Conservation (phyloP, 192 early-diverging fungal genomes). For the Chytriomyces sp. region DNA sequence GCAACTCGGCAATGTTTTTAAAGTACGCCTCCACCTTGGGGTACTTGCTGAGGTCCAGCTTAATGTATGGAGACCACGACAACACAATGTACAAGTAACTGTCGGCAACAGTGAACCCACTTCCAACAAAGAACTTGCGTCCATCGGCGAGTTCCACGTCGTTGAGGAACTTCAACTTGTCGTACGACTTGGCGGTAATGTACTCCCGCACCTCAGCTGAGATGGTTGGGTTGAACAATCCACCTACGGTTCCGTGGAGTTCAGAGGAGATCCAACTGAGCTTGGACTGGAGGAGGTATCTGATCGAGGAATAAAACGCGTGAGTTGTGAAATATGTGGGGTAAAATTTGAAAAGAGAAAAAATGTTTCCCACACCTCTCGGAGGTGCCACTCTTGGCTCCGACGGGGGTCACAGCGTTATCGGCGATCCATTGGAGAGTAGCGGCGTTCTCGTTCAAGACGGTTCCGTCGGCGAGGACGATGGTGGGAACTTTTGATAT, state of each 20-base stretch:
- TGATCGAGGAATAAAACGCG: neutral
- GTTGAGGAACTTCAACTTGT: constrained; percentile 33
- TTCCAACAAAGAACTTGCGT: constrained; percentile 38
- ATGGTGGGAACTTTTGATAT: constrained; percentile 15
- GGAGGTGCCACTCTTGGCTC: neutral
- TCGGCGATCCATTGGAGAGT: constrained; percentile 42
- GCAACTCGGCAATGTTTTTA: constrained; percentile 34
- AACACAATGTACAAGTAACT: constrained; percentile 44
- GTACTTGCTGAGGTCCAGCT: constrained; percentile 33
- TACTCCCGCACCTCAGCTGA: constrained; percentile 13
- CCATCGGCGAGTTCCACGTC: constrained; percentile 41
- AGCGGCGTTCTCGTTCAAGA: constrained; percentile 43
- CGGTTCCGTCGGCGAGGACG: constrained; percentile 34
- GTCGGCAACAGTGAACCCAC: constrained; percentile 41
- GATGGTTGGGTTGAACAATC: constrained; percentile 28
- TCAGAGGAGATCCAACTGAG: constrained; percentile 36
- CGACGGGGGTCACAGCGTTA: neutral
- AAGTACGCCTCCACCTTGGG: constrained; percentile 34
- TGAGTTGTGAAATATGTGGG: no score
- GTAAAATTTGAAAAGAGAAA: no score
- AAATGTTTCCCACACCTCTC: neutral
- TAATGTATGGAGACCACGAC: constrained; percentile 23
- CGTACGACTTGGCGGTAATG: constrained; percentile 2
- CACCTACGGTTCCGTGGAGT: constrained; percentile 21
- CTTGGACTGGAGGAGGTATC: constrained; percentile 47